These are phyloP conservation scores for Bullera alba DNA, from an alignment of 768 basidiomycete genomes.

Conservation along the genomic window DNA sequence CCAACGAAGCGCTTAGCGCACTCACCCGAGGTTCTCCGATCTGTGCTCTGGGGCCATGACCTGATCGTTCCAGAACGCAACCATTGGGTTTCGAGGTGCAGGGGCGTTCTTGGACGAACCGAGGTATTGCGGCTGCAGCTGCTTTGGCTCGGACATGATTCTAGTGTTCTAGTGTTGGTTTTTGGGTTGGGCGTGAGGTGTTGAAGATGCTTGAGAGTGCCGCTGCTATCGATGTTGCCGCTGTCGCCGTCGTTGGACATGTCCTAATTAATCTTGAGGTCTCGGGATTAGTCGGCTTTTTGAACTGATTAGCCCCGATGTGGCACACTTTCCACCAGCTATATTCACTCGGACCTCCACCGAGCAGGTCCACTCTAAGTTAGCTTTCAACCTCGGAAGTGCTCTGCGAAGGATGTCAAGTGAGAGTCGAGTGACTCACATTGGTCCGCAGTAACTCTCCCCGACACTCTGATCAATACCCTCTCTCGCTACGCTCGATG, in stretches of 20 bases:
- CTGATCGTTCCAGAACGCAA: constrained; percentile 17
- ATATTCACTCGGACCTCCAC: constrained; percentile 9
- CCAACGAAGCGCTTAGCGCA: not conserved
- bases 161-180: not conserved
- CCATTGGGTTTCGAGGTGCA: constrained; percentile 9
- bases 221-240: no score
- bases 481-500: no score
- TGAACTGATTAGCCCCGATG: not conserved
- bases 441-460: no score
- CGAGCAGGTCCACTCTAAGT: constrained; percentile 12
- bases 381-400: no score
- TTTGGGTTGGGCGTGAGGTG: not conserved
- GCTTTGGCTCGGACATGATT: constrained; percentile 13
- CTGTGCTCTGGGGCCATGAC: constrained; percentile 17
- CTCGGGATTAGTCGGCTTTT: not conserved
- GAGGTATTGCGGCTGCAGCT: constrained; percentile 5
- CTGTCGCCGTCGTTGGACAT: no score
- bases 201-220: no score
- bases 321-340: not conserved
- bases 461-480: no score
- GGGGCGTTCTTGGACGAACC: constrained; percentile 1
- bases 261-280: no score
- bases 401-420: no score
- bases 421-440: no score
- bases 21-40: constrained; percentile 22